These are phyloP conservation scores for Carex arenaria DNA, from an alignment of 202 grass and related monocot species.

Conservation along the genomic window DNA sequence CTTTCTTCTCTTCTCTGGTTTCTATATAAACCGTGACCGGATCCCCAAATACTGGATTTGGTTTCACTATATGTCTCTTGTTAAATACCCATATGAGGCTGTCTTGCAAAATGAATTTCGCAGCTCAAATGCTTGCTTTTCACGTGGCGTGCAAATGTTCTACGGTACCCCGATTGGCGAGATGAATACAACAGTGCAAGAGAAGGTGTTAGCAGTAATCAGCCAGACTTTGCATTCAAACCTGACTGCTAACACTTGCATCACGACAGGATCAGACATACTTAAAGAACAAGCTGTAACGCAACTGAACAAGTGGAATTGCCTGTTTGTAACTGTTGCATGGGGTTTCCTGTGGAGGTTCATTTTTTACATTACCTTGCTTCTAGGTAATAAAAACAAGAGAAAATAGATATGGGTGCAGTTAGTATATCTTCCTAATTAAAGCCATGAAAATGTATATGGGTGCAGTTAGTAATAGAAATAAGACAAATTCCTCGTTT, in stretches of 20 bases:
- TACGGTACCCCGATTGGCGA: slow-evolving; percentile 46
- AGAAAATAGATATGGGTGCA: slow-evolving; percentile 31
- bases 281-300: slow-evolving; percentile 54
- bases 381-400: slow-evolving; percentile 66
- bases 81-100: slow-evolving; percentile 86
- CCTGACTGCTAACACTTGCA: slow-evolving; percentile 32
- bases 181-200: slow-evolving; percentile 32
- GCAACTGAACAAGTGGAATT: slow-evolving; percentile 61
- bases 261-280: slow-evolving; percentile 59
- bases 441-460: not conserved
- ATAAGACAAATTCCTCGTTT: slow-evolving; percentile 37
- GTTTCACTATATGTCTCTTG: slow-evolving; percentile 85
- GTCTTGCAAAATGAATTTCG: slow-evolving; percentile 91
- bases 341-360: slow-evolving; percentile 64
- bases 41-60: slow-evolving; percentile 89
- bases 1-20: slow-evolving; percentile 76
- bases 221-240: slow-evolving; percentile 23
- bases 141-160: slow-evolving; percentile 59
- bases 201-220: slow-evolving; percentile 53
- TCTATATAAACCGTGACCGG: slow-evolving; percentile 72
- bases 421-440: not conserved
- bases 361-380: slow-evolving; percentile 54
- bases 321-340: slow-evolving; percentile 47
- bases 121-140: slow-evolving; percentile 41
- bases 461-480: slow-evolving; percentile 27